phyloP scores from a whole-genome alignment of 2,329 filamentous ascomycete species.

The Aspergillus sclerotialis region DNA sequence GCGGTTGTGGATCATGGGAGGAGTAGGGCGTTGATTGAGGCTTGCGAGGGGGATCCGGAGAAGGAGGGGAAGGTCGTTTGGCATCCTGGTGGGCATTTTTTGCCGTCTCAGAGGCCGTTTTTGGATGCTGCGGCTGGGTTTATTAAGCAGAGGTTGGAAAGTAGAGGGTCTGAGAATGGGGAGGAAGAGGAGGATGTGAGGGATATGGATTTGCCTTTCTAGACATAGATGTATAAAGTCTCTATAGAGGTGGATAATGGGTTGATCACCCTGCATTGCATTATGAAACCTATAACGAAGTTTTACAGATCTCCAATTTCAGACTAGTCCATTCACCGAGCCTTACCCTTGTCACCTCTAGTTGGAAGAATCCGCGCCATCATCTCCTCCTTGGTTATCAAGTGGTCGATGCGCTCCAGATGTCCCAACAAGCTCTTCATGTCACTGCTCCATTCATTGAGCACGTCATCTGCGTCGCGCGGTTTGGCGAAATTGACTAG shows the following conservation, averaged over 20 bases:
- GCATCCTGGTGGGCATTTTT: conserved; percentile 85
- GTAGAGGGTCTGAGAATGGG: conserved; percentile 23
- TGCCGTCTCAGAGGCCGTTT: conserved; percentile 77
- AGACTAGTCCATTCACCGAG: conserved; percentile 26
- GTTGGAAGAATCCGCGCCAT: conserved; percentile 89
- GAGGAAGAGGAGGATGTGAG: conserved; percentile 54
- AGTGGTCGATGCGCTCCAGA: conserved; percentile 86
- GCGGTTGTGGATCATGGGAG: conserved; percentile 77
- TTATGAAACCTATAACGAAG: too few species aligned
- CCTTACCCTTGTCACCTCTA: conserved; percentile 32
- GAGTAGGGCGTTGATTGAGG: conserved; percentile 60
- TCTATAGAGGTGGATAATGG: too few species aligned
- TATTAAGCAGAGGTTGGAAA: conserved; percentile 50
- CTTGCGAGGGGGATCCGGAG: conserved; percentile 51
- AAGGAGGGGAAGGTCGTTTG: conserved; percentile 51
- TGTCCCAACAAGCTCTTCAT: conserved; percentile 88
- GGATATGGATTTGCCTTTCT: conserved; percentile 64
- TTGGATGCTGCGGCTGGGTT: conserved; percentile 69
- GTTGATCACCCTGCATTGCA: too few species aligned
- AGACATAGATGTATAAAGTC: conserved; percentile 5
- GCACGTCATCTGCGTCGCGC: conserved; percentile 85
- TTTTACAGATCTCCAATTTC: too few species aligned
- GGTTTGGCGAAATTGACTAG: conserved; percentile 94
- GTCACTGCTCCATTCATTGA: conserved; percentile 98
- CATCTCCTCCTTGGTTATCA: conserved; percentile 99